Evolutionary conservation across 208 protist species (phyloP).

Genomic region (Phytomonas francai): DNA sequence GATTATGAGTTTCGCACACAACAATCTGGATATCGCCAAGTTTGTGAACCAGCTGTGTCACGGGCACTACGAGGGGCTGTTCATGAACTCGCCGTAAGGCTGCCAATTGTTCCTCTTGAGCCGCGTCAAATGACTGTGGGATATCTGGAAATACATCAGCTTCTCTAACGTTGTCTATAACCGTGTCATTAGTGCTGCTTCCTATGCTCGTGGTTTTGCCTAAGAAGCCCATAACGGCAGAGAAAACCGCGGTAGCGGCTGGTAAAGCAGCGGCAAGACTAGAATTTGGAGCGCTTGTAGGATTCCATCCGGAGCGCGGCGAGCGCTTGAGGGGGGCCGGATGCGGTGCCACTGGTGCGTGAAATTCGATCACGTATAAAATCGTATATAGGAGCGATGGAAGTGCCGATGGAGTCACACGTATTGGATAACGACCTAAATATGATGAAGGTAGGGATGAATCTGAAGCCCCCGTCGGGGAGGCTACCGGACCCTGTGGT

Average conservation of each 20-base stretch:
- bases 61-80: conserved; percentile 30
- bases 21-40: conserved; percentile 31
- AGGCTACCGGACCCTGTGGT: background rate
- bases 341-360: conserved; percentile 33
- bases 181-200: background rate
- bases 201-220: background rate
- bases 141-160: background rate
- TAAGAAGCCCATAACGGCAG: conserved; percentile 9
- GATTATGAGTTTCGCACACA: conserved; percentile 27
- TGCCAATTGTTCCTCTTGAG: conserved; percentile 11
- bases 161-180: background rate
- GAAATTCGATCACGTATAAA: conserved; percentile 67
- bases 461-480: conserved; percentile 3
- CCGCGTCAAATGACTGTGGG: background rate
- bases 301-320: background rate
- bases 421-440: conserved; percentile 24
- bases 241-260: conserved; percentile 4
- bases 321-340: conserved; percentile 3
- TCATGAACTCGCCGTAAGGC: conserved; percentile 28
- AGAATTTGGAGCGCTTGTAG: background rate
- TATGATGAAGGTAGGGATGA: conserved; percentile 2
- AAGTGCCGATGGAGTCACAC: conserved; percentile 55
- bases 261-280: background rate
- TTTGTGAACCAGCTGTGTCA: conserved; percentile 25
- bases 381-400: conserved; percentile 57